These are phyloP conservation scores for Calonectria crousiana DNA, from an alignment of 2,329 filamentous ascomycete species.

Conservation along the genomic window DNA sequence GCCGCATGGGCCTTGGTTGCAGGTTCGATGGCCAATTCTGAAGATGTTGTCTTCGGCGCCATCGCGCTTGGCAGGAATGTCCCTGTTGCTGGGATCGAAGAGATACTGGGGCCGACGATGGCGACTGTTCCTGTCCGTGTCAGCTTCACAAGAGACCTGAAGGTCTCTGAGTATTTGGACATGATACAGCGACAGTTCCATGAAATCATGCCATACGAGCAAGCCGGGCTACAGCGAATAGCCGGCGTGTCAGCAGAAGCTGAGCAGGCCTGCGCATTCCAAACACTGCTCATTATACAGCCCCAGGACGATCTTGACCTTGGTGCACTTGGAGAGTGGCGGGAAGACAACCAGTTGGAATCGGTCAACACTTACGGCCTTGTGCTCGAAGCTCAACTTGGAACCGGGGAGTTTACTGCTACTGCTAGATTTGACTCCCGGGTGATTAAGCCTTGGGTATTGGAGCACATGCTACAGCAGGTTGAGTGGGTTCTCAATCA, in stretches of 20 bases:
- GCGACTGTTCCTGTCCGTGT: neutral
- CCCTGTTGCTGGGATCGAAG: neutral
- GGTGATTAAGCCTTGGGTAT: neutral
- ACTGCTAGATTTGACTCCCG: neutral
- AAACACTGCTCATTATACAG: neutral
- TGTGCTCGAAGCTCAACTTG: neutral
- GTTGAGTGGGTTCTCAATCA: neutral
- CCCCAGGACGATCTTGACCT: neutral
- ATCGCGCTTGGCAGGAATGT: neutral
- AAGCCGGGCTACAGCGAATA: neutral
- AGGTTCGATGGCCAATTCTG: neutral
- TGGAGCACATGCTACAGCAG: neutral
- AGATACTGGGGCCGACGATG: neutral
- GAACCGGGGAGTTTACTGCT: neutral
- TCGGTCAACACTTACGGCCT: neutral
- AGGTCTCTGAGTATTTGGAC: neutral
- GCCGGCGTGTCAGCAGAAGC: neutral
- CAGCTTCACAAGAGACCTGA: neutral
- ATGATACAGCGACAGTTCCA: neutral
- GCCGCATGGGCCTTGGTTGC: neutral
- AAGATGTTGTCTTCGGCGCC: neutral
- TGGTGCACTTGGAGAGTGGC: neutral
- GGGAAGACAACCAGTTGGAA: neutral
- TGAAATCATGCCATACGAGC: neutral
- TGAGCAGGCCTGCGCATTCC: neutral